A percentile compares a stretch with the other conserved stretches of the same genome.
These are phyloP conservation scores for Silene latifolia DNA, from an alignment of 148 eudicot species.

Conservation along the genomic window DNA sequence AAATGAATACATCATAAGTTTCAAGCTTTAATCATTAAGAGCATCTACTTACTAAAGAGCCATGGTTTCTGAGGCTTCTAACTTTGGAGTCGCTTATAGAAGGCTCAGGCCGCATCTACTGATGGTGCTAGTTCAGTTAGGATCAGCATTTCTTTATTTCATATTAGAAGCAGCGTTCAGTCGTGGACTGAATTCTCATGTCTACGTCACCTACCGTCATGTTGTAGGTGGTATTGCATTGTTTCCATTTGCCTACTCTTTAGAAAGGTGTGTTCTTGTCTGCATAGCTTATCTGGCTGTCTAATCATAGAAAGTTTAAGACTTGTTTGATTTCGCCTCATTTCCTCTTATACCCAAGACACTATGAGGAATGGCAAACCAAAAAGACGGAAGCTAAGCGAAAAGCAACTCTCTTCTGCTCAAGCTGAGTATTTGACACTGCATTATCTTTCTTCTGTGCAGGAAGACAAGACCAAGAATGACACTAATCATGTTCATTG, in stretches of 20 bases:
- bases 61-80: slow-evolving; percentile 25
- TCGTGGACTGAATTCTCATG: slow-evolving; percentile 44
- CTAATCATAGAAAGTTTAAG: too few relatives aligned
- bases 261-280: slow-evolving; percentile 32
- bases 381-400: too few relatives aligned
- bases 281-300: too few relatives aligned
- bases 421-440: neutral
- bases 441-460: slow-evolving; percentile 20
- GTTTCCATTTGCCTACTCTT: slow-evolving; percentile 44
- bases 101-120: slow-evolving; percentile 37
- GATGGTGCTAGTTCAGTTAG: slow-evolving; percentile 39
- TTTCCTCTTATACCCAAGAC: too few relatives aligned
- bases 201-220: slow-evolving; percentile 50
- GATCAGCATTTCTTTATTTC: slow-evolving; percentile 47
- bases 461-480: slow-evolving; percentile 47
- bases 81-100: slow-evolving; percentile 21
- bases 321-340: too few relatives aligned
- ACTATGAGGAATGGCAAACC: too few relatives aligned
- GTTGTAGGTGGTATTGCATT: slow-evolving; percentile 33
- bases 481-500: slow-evolving; percentile 33
- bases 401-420: too few relatives aligned
- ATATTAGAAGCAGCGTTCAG: slow-evolving; percentile 48
- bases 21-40: slow-evolving; percentile 14
- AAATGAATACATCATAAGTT: slow-evolving; percentile 16
- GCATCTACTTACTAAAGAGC: slow-evolving; percentile 13